Percentiles rank a stretch among this genome's conserved stretches.
Conservation (phyloP, 2,329 filamentous ascomycete species). For the Neonectria punicea region DNA sequence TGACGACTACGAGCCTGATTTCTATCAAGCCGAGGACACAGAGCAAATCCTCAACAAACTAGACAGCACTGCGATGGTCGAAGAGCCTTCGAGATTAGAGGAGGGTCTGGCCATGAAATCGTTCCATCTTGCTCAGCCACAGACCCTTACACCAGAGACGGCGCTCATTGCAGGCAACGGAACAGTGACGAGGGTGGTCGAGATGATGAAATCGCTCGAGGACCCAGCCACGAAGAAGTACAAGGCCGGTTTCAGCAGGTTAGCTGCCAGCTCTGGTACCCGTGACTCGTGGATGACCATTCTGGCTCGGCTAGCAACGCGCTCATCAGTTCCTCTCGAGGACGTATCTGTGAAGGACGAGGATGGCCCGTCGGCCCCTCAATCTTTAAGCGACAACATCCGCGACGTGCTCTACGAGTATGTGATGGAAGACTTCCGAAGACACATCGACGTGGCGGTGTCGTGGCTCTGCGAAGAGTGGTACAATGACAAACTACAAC, state of each 20-base stretch:
- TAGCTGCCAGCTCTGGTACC: conserved; percentile 86
- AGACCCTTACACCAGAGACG: conserved; percentile 76
- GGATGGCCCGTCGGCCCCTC: conserved; percentile 50
- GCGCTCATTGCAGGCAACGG: conserved; percentile 79
- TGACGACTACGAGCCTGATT: conserved; percentile 88
- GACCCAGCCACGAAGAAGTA: conserved; percentile 70
- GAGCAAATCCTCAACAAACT: conserved; percentile 83
- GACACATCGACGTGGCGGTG: conserved; percentile 88
- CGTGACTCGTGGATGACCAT: conserved; percentile 92
- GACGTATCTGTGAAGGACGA: conserved; percentile 67
- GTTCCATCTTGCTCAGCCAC: conserved; percentile 83
- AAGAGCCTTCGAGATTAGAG: conserved; percentile 44
- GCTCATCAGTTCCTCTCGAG: conserved; percentile 78
- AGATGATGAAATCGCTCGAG: conserved; percentile 79
- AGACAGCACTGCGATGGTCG: conserved; percentile 72
- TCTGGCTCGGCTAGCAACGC: conserved; percentile 84
- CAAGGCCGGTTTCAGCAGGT: conserved; percentile 80
- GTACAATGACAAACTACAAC: conserved; percentile 81
- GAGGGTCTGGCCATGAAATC: conserved; percentile 73
- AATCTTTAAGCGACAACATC: conserved; percentile 73
- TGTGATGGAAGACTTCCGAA: conserved; percentile 90
- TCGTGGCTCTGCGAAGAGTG: conserved; percentile 97
- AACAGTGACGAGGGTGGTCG: conserved; percentile 80
- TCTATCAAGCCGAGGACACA: conserved; percentile 78
- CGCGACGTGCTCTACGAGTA: conserved; percentile 85